Evolutionary conservation across 371 early-diverging fungal species (phyloP).

Genomic region (Nosema granulosis): DNA sequence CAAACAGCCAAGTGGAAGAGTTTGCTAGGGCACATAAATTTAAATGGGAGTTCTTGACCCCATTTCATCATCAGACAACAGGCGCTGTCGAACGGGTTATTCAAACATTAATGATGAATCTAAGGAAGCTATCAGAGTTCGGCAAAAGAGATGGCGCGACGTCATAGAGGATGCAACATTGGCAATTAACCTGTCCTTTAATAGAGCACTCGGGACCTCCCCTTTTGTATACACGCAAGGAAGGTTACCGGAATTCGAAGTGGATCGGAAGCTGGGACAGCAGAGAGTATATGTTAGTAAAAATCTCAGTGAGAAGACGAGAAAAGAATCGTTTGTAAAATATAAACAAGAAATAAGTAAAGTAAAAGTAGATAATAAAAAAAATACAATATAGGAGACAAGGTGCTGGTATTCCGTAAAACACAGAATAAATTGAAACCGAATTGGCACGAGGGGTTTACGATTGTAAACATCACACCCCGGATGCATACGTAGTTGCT

Average conservation of each 20-base stretch:
- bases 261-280: background rate
- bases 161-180: too few species aligned
- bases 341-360: background rate
- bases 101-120: background rate
- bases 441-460: background rate
- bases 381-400: background rate
- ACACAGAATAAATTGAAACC: background rate
- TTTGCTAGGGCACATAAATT: background rate
- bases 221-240: slow-evolving; percentile 2
- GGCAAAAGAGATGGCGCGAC: slow-evolving; percentile 20
- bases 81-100: slow-evolving; percentile 29
- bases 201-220: slow-evolving; percentile 27
- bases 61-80: background rate
- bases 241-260: background rate
- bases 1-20: background rate
- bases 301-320: too few species aligned
- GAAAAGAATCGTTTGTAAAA: background rate
- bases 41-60: slow-evolving; percentile 1
- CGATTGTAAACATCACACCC: too few species aligned
- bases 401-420: background rate
- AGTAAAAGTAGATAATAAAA: background rate
- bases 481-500: too few species aligned
- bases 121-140: slow-evolving; percentile 24
- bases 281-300: too few species aligned
- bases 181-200: slow-evolving; percentile 16